Conservation (phyloP, 176 grass and related monocot genomes). For the Eremochloa ophiuroides region DNA sequence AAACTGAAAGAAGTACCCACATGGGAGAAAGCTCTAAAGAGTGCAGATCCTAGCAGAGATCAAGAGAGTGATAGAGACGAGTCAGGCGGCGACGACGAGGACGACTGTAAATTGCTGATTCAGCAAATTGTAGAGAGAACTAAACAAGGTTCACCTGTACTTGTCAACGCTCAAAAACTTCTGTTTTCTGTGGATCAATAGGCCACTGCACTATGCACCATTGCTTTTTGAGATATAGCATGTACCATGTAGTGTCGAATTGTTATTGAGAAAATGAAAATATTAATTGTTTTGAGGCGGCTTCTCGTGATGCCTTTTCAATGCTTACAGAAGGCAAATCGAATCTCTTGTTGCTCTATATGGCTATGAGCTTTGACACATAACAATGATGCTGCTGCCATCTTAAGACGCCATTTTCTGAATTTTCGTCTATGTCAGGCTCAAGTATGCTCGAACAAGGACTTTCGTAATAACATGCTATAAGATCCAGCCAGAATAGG, state of each 20-base stretch:
- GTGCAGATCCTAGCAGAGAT: constrained; percentile 3
- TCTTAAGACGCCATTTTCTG: background rate
- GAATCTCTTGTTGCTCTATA: background rate
- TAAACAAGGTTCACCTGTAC: constrained; percentile 73
- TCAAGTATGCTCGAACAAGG: background rate
- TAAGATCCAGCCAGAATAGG: background rate
- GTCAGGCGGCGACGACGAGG: constrained; percentile 22
- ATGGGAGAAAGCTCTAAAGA: constrained; percentile 21
- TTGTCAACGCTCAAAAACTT: constrained; percentile 76
- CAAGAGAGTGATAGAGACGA: constrained; percentile 14
- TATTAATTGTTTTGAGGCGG: constrained; percentile 11
- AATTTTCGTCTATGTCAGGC: background rate
- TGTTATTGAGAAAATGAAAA: constrained; percentile 4
- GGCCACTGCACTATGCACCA: constrained; percentile 6
- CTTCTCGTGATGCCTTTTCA: background rate
- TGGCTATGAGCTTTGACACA: no score
- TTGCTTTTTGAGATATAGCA: constrained; percentile 27
- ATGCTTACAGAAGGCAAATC: background rate
- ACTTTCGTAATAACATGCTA: background rate
- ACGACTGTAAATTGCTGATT: constrained; percentile 55
- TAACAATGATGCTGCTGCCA: background rate
- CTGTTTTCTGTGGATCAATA: constrained; percentile 79
- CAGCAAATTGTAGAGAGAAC: constrained; percentile 92
- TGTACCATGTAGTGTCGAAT: constrained; percentile 13
- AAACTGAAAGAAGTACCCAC: constrained; percentile 19